Evolutionary conservation across 2,329 filamentous ascomycete species (phyloP), one percentile per base, ranked within the genome.

Genomic region (Monosporascus sp.): DNA sequence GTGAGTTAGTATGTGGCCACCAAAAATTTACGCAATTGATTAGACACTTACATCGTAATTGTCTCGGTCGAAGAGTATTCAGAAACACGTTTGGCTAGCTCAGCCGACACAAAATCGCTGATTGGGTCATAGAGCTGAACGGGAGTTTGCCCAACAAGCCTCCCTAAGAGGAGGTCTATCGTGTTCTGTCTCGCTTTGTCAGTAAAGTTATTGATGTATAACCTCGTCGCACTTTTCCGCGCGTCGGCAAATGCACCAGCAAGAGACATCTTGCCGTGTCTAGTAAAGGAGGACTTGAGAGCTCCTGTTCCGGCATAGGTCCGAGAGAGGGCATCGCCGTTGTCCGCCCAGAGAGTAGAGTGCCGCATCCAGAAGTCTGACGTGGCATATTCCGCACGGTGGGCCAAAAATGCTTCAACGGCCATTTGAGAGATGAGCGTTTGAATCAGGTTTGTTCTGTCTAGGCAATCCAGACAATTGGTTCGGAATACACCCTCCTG

Each of bases 251-350:
- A 83, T 11, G 92, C 90, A 28, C 94, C 94, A 1, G 92, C 90
- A 24, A 97, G 72, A 11, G 92, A 96, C 90, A 96, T 97, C 72
- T 97, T 97, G 37, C 94, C 94, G 65, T 89, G 86, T 53, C 94
- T 82, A 2, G 94, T 99, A 63, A 96, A 97, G 0, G 92, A 97
- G 2, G 91, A 92, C 70, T 97, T 99, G 45, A 99, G 76, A 17
- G 94, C 94, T 5, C 94, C 94, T 3, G 94, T 99, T 24, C 94
- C 94, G 8, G 94, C 94, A 68, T 99, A 99, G 26, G 97, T 97
- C 65, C 91, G 90, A 14, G 92, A 97, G 48, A 99, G 72, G 6
- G 89, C 88, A 73, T 99, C 94, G 22, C 94, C 94, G 66, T 97
- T 97, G 70, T 99, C 94, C 37, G 94, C 94, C 94, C 94, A 99